Evolutionary conservation across 352 stramenopile species (phyloP), one percentile per base, ranked within the genome.

Genomic region (Aphanomyces euteiches): DNA sequence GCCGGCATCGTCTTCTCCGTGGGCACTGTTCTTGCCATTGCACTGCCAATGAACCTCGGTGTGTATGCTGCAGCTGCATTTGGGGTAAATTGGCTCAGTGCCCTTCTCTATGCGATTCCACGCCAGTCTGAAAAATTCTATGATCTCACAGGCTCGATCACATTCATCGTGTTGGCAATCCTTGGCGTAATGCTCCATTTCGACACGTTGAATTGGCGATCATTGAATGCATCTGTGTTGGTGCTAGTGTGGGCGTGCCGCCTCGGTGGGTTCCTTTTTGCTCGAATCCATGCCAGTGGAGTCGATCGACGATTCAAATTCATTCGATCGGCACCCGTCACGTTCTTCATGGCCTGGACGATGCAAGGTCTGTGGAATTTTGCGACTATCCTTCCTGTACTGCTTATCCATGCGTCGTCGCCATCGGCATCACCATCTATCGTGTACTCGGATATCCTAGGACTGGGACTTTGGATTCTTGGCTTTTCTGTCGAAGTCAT

Each of bases 291-390:
- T 57, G 72, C 77, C 43, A 39, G 5, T 40, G 84, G 84, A 47
- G 76, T 88, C 47, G 88, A 96, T 74, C 86, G 77, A 41, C 85
- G 88, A 47, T 96, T 96, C 65, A 65, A 74, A 7, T 72, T 83
- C 8, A 92, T 95, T 60, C 77, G 79, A 47, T 71, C 53, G 53
- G 87, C 91, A 56, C 74, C 84, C 13, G 48, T 90, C 61, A 77
- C 72, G 21, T 96, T 96, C 74, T 76, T 96, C 36, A 78, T 73
- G 0, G 83, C 89, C 17, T 96, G 87, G 87, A 90, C 67, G 47
- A 79, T 95, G 47, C 87, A 96, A 70, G 85, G 84, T 6, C 79
- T 96, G 19, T 95, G 87, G 88, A 84, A 89, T 0, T 76, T 96
- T 37, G 65, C 92, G 36, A 96, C 88, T 7, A 69, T 79, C 43